A percentile compares a stretch with the other conserved stretches of the same genome.
Conservation (phyloP, 2,329 filamentous ascomycete species). For the Aspergillus terreus region DNA sequence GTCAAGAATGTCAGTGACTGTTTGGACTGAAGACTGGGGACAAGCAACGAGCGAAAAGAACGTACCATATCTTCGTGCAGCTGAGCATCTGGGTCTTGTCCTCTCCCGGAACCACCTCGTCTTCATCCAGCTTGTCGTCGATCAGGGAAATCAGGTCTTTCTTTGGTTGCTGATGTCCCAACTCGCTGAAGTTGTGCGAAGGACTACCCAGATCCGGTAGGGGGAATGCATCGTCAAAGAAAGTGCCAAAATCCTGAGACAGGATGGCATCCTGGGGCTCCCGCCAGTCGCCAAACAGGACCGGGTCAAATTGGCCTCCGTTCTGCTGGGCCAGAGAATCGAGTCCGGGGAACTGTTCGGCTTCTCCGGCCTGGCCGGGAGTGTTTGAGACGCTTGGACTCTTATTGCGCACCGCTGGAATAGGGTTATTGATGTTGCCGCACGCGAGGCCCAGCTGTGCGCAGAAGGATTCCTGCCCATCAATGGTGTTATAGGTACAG, state of each 20-base stretch:
- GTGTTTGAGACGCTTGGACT: conserved; percentile 29
- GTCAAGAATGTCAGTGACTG: not conserved
- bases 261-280: conserved; percentile 83
- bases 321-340: conserved; percentile 78
- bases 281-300: conserved; percentile 87
- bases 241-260: conserved; percentile 66
- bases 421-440: conserved; percentile 43
- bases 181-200: conserved; percentile 59
- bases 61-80: conserved; percentile 92
- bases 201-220: conserved; percentile 73
- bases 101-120: conserved; percentile 63
- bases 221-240: conserved; percentile 74
- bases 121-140: conserved; percentile 62
- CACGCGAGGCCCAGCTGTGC: conserved; percentile 43
- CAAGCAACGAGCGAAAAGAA: conserved; percentile 13
- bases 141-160: conserved; percentile 74
- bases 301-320: conserved; percentile 81
- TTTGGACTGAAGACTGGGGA: not conserved
- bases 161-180: conserved; percentile 43
- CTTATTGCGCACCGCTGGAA: conserved; percentile 36
- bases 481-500: conserved; percentile 27
- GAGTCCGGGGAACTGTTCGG: conserved; percentile 24
- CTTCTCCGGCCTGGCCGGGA: conserved; percentile 15
- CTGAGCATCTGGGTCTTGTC: conserved; percentile 65
- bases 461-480: conserved; percentile 46